Base-by-base conservation (phyloP, 2,329 filamentous ascomycete species). In the Dryadomyces quercivorus region DNA sequence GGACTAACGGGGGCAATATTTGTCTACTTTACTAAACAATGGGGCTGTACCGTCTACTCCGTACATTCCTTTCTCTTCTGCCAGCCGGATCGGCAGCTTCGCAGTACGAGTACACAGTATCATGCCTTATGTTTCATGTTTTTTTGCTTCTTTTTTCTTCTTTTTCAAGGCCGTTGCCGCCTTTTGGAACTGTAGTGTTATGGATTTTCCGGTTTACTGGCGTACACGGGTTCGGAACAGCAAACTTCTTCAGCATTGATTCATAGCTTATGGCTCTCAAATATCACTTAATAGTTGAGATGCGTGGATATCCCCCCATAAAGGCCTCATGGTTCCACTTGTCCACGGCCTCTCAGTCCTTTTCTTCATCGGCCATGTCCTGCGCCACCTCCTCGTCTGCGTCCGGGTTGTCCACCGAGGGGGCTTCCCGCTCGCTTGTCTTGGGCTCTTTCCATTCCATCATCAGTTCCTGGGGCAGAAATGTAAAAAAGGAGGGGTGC, bases 381-480 rank as follows among this genome's bases (percentile, higher is more conserved):
- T 51, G 58, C 21, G 31, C 50, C 2, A 46, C 49, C 34, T 59
- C 58, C 36, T 69, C 65, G 40, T 67, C 66, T 13, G 61, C 62
- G 15, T 64, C 63, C 2, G 61, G 65, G 51, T 74, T 61, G 12
- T 71, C 61, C 2, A 74, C 66, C 1, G 74, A 78, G 3, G 70
- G 74, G 2, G 72, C 69, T 3, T 72, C 72, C 0, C 76, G 71
- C 15, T 73, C 67, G 31, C 70, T 70, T 1, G 61, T 61, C 2
- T 63, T 63, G 0, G 84, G 83, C 22, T 76, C 68, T 65, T 82
- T 86, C 75, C 79, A 90, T 18, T 74, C 66, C 21, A 74, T 61
- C 83, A 91, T 86, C 59, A 86, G 69, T 60, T 84, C 79, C 64
- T 91, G 88, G 1, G 79, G 76, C 26, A 90, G 69, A 55, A 81